Base-by-base conservation (phyloP, 2,329 filamentous ascomycete genomes). In the Didymella lethalis region DNA sequence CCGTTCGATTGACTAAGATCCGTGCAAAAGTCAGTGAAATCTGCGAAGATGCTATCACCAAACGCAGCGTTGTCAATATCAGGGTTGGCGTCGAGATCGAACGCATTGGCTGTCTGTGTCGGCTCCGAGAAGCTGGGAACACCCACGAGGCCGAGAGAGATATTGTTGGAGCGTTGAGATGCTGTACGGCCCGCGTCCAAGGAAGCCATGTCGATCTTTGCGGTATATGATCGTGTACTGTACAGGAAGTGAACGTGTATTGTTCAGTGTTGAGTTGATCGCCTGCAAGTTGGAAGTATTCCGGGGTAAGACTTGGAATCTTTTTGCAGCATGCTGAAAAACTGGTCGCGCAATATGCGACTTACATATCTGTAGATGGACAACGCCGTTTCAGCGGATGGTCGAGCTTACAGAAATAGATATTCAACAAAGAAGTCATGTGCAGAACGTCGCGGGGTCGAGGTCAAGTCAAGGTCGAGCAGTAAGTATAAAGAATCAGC, bases 361-460 rank as follows among this genome's bases (percentile, higher is more conserved):
- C 26, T 55, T 53, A 57, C 54, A 65, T 64, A 68, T 69, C 63
- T 64, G 61, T 57, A 51, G 49, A 36, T 32, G 32, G 46, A 65
- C 62, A 65, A 58, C 44, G 57, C 53, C 62, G 65, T 66, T 70
- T 69, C 49, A 68, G 48, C 26, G 20, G 23, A 44, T 44, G 43
- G 41, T 50, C 18, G 48, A 29, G 49, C 54, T 45, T 38, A 56
- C 60, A 49, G 61, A 50, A 58, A 66, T 56, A 60, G 60, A 48
- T 40, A 45, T 34, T 38, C 43, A 29, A 70, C 67, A 70, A 70
- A 70, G 67, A 32, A 48, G 59, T 14, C 31, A 41, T 45, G 38
- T 23, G 53, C 50, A 50, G 28, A 32, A 36, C 44, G 51, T 53
- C 46, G 45, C 50, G 40, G 43, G 45, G 54, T 57, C 31, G n/a